Evolutionary conservation across 192 early-diverging fungal genomes (phyloP).

Genomic region (Coemansia sp.): DNA sequence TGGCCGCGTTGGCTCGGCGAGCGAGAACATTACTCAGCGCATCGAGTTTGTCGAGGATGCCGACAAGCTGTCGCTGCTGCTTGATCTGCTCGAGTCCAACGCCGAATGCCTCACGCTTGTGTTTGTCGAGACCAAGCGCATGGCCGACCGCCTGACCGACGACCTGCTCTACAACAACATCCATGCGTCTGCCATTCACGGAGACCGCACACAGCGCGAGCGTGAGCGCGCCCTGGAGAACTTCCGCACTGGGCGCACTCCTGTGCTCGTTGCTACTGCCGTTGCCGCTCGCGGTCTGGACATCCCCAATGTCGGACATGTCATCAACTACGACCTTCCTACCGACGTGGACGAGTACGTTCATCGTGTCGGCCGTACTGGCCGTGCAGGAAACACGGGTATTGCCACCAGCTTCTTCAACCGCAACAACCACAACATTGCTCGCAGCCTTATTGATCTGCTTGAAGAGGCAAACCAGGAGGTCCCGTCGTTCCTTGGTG

Average conservation of each 20-base stretch:
- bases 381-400: conserved; percentile 93
- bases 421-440: conserved; percentile 77
- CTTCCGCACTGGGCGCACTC: conserved; percentile 79
- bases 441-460: conserved; percentile 80
- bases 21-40: conserved; percentile 93
- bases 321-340: conserved; percentile 95
- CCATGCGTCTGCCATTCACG: conserved; percentile 95
- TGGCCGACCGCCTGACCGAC: conserved; percentile 85
- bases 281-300: conserved; percentile 95
- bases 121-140: conserved; percentile 96
- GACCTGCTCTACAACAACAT: conserved; percentile 72
- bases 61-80: conserved; percentile 85
- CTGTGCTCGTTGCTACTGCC: conserved; percentile 94
- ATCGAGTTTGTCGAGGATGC: conserved; percentile 91
- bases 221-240: conserved; percentile 85
- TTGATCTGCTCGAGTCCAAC: conserved; percentile 73
- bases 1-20: conserved; percentile 89
- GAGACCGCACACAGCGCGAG: conserved; percentile 92
- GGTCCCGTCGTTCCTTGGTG: conserved; percentile 76
- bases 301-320: conserved; percentile 80
- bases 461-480: conserved; percentile 94
- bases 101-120: conserved; percentile 79
- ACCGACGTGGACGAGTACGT: conserved; percentile 97
- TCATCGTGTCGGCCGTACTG: conserved; percentile 98
- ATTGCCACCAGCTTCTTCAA: conserved; percentile 94